A percentile compares a stretch with the other conserved stretches of the same genome.
Conservation (phyloP, 805 yeast genomes). For the Scheffersomyces ergatensis region DNA sequence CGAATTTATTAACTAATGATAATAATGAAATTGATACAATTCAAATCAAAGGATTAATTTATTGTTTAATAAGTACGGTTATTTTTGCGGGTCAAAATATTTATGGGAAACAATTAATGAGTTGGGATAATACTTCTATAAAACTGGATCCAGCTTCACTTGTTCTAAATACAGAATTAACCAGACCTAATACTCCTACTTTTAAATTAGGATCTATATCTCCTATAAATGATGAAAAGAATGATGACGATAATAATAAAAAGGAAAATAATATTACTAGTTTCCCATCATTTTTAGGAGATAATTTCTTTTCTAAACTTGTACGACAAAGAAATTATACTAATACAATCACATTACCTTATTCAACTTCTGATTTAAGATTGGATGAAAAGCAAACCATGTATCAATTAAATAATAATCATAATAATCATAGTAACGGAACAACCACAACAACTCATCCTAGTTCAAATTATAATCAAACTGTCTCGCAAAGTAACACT, state of each 20-base stretch:
- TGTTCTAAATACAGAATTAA: conserved; percentile 21
- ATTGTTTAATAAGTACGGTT: conserved; percentile 65
- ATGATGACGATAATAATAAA: not conserved
- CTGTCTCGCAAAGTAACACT: conserved; percentile 14
- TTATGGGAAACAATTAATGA: conserved; percentile 79
- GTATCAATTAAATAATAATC: not conserved
- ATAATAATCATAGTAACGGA: conserved; percentile 1
- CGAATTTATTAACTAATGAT: conserved; percentile 8
- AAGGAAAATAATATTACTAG: not conserved
- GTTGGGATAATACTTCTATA: conserved; percentile 36
- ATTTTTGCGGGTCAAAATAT: conserved; percentile 85
- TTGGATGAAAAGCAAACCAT: conserved; percentile 19
- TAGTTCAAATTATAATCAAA: conserved; percentile 6
- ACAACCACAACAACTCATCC: conserved; percentile 5
- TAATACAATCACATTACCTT: conserved; percentile 23
- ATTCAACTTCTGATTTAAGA: conserved; percentile 30
- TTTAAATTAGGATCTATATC: not conserved
- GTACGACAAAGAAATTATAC: conserved; percentile 23
- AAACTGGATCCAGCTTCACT: conserved; percentile 21
- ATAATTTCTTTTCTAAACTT: conserved; percentile 6
- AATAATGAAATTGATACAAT: conserved; percentile 14
- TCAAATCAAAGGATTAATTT: conserved; percentile 60
- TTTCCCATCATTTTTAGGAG: conserved; percentile 1
- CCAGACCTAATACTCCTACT: conserved; percentile 16
- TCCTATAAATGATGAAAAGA: not conserved